Percentiles rank a stretch among this genome's conserved stretches.
Conservation (phyloP, 2,329 filamentous ascomycete genomes). For the Hirsutella thompsonii region DNA sequence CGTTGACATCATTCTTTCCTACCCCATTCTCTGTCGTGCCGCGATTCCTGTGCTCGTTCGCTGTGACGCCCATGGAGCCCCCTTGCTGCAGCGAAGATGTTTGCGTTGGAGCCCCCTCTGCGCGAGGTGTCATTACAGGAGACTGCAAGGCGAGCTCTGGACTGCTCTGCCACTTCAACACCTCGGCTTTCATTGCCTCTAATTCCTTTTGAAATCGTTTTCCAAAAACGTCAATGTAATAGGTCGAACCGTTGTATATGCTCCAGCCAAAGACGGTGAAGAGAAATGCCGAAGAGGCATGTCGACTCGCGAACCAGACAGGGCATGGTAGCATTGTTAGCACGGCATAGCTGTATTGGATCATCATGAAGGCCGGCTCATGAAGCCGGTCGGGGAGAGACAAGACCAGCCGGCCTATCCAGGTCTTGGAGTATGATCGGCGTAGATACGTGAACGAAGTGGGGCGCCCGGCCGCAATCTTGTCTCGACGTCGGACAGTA, state of each 20-base stretch:
- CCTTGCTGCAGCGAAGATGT: conserved; percentile 5
- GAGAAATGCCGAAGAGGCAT: conserved; percentile 67
- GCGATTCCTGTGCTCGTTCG: conserved; percentile 7
- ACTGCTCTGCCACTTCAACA: conserved; percentile 70
- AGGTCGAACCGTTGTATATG: conserved; percentile 93
- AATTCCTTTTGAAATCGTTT: conserved; percentile 94
- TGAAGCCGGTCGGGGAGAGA: conserved; percentile 63
- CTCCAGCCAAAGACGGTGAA: conserved; percentile 82
- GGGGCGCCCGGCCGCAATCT: conserved; percentile 88
- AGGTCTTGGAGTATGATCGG: conserved; percentile 77
- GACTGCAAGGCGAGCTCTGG: conserved; percentile 31
- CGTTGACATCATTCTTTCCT: conserved; percentile 7
- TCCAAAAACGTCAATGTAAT: conserved; percentile 96
- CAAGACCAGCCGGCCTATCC: conserved; percentile 78
- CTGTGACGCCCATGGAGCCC: too few relatives aligned
- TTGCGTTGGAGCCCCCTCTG: conserved; percentile 8
- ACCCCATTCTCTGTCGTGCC: background rate
- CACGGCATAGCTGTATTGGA: conserved; percentile 85
- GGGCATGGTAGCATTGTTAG: conserved; percentile 91
- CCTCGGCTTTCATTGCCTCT: conserved; percentile 76
- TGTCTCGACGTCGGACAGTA: conserved; percentile 83
- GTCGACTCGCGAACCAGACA: conserved; percentile 84
- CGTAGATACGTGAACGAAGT: conserved; percentile 97
- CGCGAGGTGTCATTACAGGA: conserved; percentile 17
- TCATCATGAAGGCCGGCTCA: conserved; percentile 87